phyloP scores from a whole-genome alignment of 441 rosid species.

The Gossypium aridum region DNA sequence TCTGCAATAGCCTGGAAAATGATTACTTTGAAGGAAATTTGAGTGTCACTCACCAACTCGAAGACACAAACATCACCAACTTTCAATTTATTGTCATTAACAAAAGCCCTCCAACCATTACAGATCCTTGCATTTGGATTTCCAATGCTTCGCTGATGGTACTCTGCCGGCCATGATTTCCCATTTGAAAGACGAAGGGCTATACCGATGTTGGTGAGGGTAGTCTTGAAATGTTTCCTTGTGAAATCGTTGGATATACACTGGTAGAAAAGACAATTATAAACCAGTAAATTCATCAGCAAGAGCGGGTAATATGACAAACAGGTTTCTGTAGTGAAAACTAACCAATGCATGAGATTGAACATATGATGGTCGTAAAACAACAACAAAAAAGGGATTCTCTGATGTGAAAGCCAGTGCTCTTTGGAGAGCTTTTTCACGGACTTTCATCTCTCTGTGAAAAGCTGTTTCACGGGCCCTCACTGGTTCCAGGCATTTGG shows the following conservation, averaged over 20 bases:
- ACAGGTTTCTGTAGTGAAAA: neutral
- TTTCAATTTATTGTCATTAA: constrained; percentile 10
- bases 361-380: constrained; percentile 13
- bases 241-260: constrained; percentile 8
- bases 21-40: constrained; percentile 8
- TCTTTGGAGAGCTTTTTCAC: constrained; percentile 5
- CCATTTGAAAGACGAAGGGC: constrained; percentile 13
- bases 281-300: neutral
- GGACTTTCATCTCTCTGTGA: neutral
- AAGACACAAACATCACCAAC: constrained; percentile 27
- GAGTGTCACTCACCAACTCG: constrained; percentile 10
- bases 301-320: neutral
- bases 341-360: constrained; percentile 9
- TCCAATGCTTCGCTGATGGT: neutral
- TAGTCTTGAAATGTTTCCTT: neutral
- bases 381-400: constrained; percentile 15
- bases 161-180: constrained; percentile 17
- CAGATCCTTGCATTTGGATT: neutral
- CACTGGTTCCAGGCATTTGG: neutral
- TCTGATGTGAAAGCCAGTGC: constrained; percentile 12
- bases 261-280: constrained; percentile 2
- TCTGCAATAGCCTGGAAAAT: constrained; percentile 5
- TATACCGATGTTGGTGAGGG: neutral
- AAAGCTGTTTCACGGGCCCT: neutral
- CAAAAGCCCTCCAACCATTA: constrained; percentile 21